Evolutionary conservation across 495 filamentous ascomycete genomes (phyloP).

Genomic region (Cetradonia linearis): DNA sequence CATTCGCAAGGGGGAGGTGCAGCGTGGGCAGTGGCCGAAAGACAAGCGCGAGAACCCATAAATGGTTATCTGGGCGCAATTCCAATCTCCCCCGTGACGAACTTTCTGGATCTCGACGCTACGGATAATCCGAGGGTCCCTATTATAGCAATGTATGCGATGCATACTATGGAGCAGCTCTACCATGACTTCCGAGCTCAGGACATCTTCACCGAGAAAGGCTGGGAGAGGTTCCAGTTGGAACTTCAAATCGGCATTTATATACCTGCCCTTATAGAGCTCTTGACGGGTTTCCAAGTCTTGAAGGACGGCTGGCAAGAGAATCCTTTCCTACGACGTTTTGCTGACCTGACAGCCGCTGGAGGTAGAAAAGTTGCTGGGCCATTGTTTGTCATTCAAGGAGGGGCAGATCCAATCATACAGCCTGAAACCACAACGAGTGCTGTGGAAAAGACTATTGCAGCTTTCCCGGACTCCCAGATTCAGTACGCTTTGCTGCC

Average conservation of each 20-base stretch:
- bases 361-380: slow-evolving; percentile 30
- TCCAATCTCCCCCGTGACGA: slow-evolving; percentile 31
- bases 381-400: slow-evolving; percentile 39
- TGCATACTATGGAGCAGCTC: neutral
- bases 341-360: slow-evolving; percentile 9
- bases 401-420: slow-evolving; percentile 27
- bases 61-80: slow-evolving; percentile 36
- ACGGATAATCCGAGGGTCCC: neutral
- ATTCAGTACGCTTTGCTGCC: slow-evolving; percentile 29
- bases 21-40: slow-evolving; percentile 38
- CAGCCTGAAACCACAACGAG: slow-evolving; percentile 19
- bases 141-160: neutral
- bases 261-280: neutral
- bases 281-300: neutral
- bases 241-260: neutral
- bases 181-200: neutral
- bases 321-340: slow-evolving; percentile 19
- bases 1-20: slow-evolving; percentile 42
- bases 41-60: slow-evolving; percentile 24
- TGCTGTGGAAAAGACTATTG: slow-evolving; percentile 27
- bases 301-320: slow-evolving; percentile 6
- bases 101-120: neutral
- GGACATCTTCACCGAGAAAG: neutral
- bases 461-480: slow-evolving; percentile 15
- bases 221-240: neutral